Evolutionary conservation across 2,329 filamentous ascomycete species (phyloP).

Genomic region (Aspergillus unguis): DNA sequence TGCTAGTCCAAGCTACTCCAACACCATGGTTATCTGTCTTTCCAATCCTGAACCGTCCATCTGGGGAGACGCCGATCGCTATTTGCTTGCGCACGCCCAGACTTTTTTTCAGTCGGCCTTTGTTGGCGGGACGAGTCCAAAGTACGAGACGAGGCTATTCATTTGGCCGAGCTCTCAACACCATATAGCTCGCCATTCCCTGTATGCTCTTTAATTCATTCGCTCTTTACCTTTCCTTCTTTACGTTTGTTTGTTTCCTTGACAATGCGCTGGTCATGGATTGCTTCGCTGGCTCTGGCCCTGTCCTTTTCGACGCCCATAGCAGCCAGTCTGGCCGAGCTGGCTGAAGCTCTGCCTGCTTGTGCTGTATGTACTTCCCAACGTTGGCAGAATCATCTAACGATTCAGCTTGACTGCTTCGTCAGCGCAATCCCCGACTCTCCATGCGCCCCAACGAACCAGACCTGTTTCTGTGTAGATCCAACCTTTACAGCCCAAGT

Average conservation of each 20-base stretch:
- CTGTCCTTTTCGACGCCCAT: background rate
- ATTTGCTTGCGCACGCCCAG: no score
- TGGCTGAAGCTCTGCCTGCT: background rate
- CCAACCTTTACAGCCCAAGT: slow-evolving; percentile 30
- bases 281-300: background rate
- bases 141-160: no score
- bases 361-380: background rate
- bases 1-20: no score
- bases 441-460: slow-evolving; percentile 36
- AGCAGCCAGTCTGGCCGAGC: background rate
- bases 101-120: no score
- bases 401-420: slow-evolving; percentile 24
- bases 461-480: slow-evolving; percentile 42
- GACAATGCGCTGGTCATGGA: background rate
- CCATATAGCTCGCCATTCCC: no score
- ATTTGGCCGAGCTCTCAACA: no score
- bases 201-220: no score
- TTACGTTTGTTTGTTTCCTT: background rate
- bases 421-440: slow-evolving; percentile 29
- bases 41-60: no score
- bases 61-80: no score
- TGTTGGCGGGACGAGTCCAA: no score
- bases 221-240: background rate
- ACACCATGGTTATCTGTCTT: no score
- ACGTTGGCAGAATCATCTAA: background rate